These are phyloP conservation scores for Cicer chorassanicum DNA, from an alignment of 306 rosid species.

Conservation along the genomic window DNA sequence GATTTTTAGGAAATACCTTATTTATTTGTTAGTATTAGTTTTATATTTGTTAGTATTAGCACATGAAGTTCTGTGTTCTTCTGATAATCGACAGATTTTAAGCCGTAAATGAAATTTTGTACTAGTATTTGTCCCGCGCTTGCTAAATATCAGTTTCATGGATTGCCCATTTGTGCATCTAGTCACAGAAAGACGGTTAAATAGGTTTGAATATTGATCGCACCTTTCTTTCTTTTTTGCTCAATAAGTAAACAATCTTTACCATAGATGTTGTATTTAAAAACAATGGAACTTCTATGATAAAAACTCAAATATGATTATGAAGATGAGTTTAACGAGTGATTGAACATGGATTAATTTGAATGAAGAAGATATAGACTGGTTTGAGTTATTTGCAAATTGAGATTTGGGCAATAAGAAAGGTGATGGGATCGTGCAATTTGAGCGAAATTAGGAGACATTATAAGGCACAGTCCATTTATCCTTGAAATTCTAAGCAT, in stretches of 20 bases:
- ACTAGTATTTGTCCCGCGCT: neutral
- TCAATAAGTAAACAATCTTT: neutral
- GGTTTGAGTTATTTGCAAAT: no score
- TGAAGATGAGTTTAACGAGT: no score
- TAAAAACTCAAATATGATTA: no score
- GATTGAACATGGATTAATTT: no score
- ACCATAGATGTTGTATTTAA: no score
- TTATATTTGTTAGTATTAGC: neutral
- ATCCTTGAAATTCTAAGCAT: no score
- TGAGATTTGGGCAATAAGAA: no score
- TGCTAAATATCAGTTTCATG: neutral
- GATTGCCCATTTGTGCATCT: neutral
- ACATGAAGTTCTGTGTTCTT: neutral
- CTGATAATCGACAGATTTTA: neutral
- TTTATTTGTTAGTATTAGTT: conserved; percentile 6
- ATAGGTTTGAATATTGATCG: conserved; percentile 10
- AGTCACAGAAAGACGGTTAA: conserved; percentile 29
- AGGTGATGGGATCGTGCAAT: no score
- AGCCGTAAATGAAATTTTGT: neutral
- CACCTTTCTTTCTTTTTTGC: neutral
- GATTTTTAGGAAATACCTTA: conserved; percentile 61
- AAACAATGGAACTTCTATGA: no score
- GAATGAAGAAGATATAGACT: no score
- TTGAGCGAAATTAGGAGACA: no score
- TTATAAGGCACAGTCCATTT: no score